A percentile compares a stretch with the other conserved stretches of the same genome.
These are phyloP conservation scores for Apophysomyces sp. DNA, from an alignment of 371 early-diverging fungal species.

Conservation along the genomic window DNA sequence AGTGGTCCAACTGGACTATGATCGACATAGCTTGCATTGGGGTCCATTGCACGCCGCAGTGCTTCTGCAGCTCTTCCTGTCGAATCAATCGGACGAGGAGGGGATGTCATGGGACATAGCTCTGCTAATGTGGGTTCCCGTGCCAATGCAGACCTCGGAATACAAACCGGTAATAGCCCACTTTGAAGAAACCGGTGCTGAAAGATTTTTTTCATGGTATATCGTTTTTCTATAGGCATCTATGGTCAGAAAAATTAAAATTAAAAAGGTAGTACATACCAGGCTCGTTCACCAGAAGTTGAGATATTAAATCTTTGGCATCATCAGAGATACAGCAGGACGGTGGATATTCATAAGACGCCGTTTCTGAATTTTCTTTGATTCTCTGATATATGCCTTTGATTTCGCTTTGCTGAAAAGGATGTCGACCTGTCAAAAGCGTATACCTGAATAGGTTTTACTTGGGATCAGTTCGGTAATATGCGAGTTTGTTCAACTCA, in stretches of 20 bases:
- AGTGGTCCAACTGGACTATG: slow-evolving; percentile 12
- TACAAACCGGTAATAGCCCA: slow-evolving; percentile 32
- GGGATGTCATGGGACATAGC: slow-evolving; percentile 4
- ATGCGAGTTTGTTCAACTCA: slow-evolving; percentile 38
- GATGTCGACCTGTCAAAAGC: slow-evolving; percentile 91
- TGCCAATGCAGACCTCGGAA: slow-evolving; percentile 32
- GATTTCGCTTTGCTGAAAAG: slow-evolving; percentile 87
- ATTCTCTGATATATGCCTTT: slow-evolving; percentile 1
- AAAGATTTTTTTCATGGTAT: slow-evolving; percentile 38
- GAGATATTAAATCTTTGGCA: slow-evolving; percentile 76
- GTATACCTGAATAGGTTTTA: slow-evolving; percentile 67
- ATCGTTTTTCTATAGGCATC: slow-evolving; percentile 38
- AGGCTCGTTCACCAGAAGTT: slow-evolving; percentile 82
- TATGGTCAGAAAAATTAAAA: background rate
- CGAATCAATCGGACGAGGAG: slow-evolving; percentile 1
- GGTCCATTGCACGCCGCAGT: slow-evolving; percentile 14
- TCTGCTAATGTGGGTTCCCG: slow-evolving; percentile 25
- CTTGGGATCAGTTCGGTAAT: background rate
- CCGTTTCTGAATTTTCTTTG: slow-evolving; percentile 75
- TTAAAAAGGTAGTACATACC: slow-evolving; percentile 26
- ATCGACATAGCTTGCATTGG: slow-evolving; percentile 14
- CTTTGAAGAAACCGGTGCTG: slow-evolving; percentile 45
- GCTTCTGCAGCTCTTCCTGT: slow-evolving; percentile 19
- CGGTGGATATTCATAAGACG: slow-evolving; percentile 77
- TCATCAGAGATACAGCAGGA: slow-evolving; percentile 64